A percentile compares a stretch with the other conserved stretches of the same genome.
Evolutionary conservation across 805 yeast species (phyloP).

Genomic region (Cyberlindnera xylosilytica): DNA sequence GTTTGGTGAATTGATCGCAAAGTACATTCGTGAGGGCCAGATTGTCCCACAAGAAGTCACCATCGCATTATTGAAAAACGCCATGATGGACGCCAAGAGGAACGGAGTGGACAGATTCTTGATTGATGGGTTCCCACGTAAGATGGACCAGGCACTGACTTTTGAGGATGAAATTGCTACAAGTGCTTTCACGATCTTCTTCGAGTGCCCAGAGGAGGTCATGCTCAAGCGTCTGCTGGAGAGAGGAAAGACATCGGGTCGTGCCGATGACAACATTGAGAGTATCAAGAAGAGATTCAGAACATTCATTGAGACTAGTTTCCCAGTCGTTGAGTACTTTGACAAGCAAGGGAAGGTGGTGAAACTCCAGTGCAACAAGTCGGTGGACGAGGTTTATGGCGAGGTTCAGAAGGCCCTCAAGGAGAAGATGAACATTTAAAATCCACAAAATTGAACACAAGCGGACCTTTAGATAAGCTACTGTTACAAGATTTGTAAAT

Average conservation of each 20-base stretch:
- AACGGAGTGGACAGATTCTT: constrained; percentile 61
- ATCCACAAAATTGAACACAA: too few relatives aligned
- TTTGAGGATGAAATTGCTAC: constrained; percentile 78
- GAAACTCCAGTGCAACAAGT: constrained; percentile 71
- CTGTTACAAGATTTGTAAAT: too few relatives aligned
- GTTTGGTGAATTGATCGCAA: constrained; percentile 81
- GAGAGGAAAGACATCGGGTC: constrained; percentile 93
- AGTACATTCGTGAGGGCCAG: constrained; percentile 79
- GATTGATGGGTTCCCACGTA: constrained; percentile 96
- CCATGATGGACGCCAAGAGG: constrained; percentile 54
- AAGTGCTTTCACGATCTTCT: constrained; percentile 68
- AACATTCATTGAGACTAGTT: constrained; percentile 81
- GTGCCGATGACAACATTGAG: constrained; percentile 90
- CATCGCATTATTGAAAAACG: constrained; percentile 74
- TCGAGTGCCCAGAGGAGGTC: constrained; percentile 77
- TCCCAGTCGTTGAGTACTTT: constrained; percentile 90
- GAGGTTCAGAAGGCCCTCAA: constrained; percentile 67
- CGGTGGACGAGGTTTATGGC: constrained; percentile 74
- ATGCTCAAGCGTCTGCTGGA: constrained; percentile 84
- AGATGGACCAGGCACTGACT: constrained; percentile 97
- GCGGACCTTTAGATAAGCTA: too few relatives aligned
- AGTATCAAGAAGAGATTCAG: constrained; percentile 86
- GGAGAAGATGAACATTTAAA: constrained; percentile 30
- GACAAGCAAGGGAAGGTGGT: constrained; percentile 73
- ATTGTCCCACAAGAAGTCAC: constrained; percentile 95